These are phyloP conservation scores for Brassica hybrid DNA, from an alignment of 441 rosid genomes.

Conservation along the genomic window DNA sequence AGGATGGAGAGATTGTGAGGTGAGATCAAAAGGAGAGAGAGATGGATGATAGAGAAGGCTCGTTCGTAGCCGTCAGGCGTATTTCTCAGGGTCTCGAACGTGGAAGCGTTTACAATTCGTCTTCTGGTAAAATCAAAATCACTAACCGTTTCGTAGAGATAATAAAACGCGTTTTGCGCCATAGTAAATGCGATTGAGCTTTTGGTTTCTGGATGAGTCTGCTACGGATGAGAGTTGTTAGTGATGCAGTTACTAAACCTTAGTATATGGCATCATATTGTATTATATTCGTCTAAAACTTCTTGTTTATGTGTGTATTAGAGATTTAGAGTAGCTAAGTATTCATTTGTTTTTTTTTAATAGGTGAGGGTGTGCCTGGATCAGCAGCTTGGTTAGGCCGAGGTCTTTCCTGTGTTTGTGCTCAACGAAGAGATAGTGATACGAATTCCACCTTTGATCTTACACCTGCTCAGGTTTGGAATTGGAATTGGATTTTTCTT, in stretches of 20 bases:
- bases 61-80: conserved; percentile 96
- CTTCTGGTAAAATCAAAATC: conserved; percentile 61
- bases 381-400: conserved; percentile 98
- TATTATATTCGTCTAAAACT: too few species aligned
- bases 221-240: too few species aligned
- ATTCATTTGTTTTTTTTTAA: too few species aligned
- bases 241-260: too few species aligned
- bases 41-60: conserved; percentile 94
- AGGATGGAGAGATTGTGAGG: conserved; percentile 27
- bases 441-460: conserved; percentile 90
- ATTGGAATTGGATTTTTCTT: neutral
- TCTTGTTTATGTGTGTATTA: too few species aligned
- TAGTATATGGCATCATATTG: too few species aligned
- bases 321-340: neutral
- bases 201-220: neutral
- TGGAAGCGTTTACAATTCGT: conserved; percentile 78
- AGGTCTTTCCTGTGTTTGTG: conserved; percentile 98
- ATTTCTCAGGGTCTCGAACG: conserved; percentile 93
- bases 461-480: conserved; percentile 75
- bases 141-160: too few species aligned
- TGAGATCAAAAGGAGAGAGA: conserved; percentile 7
- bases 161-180: too few species aligned
- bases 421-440: conserved; percentile 90
- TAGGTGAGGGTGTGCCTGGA: conserved; percentile 65
- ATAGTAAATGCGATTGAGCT: too few species aligned